Percentiles rank a stretch among this genome's conserved stretches.
These are phyloP conservation scores for Thermothielavioides terrestris DNA, from an alignment of 495 filamentous ascomycete species.

Conservation along the genomic window DNA sequence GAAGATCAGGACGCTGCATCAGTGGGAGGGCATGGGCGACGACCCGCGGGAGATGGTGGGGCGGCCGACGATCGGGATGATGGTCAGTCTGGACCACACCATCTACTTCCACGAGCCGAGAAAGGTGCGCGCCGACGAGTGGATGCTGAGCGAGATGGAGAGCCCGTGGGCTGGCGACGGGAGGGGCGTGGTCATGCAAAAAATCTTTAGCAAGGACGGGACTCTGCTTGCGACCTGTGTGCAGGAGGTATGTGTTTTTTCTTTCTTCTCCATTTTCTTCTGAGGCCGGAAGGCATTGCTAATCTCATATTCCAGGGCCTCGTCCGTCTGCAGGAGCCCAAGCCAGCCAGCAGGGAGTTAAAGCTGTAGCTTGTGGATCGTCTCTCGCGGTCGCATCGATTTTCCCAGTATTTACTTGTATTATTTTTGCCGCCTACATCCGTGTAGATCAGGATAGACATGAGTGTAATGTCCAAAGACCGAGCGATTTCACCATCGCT, in stretches of 20 bases:
- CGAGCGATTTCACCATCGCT: too few species aligned
- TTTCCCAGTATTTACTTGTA: too few species aligned
- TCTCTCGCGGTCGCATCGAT: not conserved
- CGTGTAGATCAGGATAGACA: not conserved
- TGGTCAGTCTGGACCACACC: conserved; percentile 87
- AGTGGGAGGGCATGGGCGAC: conserved; percentile 34
- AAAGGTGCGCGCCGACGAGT: conserved; percentile 78
- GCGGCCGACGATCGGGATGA: conserved; percentile 69
- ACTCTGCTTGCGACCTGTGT: conserved; percentile 75
- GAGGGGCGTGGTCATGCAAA: conserved; percentile 75
- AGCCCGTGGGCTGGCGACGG: conserved; percentile 92
- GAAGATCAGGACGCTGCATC: conserved; percentile 28
- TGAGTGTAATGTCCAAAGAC: too few species aligned
- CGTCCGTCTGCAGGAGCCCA: conserved; percentile 17
- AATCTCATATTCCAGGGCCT: conserved; percentile 10
- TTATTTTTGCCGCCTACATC: not conserved
- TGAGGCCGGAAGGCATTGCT: not conserved
- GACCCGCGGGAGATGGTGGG: conserved; percentile 31
- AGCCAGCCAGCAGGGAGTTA: conserved; percentile 15
- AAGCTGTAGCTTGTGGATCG: conserved; percentile 12
- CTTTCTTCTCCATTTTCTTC: not conserved
- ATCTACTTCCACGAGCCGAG: conserved; percentile 90
- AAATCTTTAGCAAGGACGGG: conserved; percentile 79
- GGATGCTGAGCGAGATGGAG: conserved; percentile 88
- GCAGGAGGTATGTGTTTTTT: conserved; percentile 53